phyloP scores from a whole-genome alignment of 129 eudicot species.

The Scalesia atractyloides region DNA sequence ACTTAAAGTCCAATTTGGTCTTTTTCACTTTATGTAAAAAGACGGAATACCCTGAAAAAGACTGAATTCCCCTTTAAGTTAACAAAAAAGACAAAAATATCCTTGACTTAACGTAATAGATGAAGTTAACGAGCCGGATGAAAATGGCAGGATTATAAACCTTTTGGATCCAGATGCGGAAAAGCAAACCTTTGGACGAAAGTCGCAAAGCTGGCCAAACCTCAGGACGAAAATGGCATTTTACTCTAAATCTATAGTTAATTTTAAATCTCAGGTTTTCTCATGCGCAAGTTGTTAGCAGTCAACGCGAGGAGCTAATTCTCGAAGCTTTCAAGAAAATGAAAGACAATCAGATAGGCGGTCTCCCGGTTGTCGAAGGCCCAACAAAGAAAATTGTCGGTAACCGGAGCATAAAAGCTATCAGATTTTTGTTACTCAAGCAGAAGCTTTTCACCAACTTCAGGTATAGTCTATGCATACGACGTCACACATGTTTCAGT shows the following conservation, averaged over 20 bases:
- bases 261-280: neutral
- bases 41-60: no score
- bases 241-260: neutral
- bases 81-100: no score
- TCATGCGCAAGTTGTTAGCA: slow-evolving; percentile 54
- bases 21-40: no score
- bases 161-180: no score
- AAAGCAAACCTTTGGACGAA: no score
- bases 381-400: slow-evolving; percentile 70
- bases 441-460: slow-evolving; percentile 78
- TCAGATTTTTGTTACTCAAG: slow-evolving; percentile 78
- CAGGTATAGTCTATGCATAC: slow-evolving; percentile 49
- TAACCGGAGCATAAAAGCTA: slow-evolving; percentile 84
- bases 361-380: slow-evolving; percentile 90
- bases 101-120: no score
- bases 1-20: no score
- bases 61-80: no score
- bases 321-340: slow-evolving; percentile 92
- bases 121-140: no score
- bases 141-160: no score
- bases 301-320: slow-evolving; percentile 57
- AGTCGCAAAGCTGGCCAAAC: no score
- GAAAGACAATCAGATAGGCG: slow-evolving; percentile 89
- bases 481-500: neutral
- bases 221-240: neutral